Evolutionary conservation across 441 rosid species (phyloP).

Genomic region (Croton laevigatus): DNA sequence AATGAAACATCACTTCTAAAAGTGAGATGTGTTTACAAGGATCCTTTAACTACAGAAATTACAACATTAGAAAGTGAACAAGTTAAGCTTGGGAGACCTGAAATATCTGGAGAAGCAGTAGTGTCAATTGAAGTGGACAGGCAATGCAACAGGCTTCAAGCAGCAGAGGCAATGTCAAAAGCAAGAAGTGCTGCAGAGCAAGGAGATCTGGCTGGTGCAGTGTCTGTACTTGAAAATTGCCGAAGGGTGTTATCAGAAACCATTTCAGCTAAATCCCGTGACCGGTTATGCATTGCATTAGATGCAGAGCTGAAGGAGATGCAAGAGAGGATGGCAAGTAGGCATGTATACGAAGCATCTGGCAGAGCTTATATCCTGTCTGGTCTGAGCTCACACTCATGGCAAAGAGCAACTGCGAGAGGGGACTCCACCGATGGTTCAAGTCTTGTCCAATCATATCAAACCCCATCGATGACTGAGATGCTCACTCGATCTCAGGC

Average conservation of each 20-base stretch:
- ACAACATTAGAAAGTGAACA: constrained; percentile 51
- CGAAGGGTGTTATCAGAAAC: constrained; percentile 57
- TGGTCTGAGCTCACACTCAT: constrained; percentile 98
- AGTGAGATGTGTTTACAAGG: constrained; percentile 73
- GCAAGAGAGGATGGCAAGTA: constrained; percentile 97
- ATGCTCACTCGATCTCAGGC: constrained; percentile 91
- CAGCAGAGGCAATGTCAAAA: constrained; percentile 77
- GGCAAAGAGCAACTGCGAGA: constrained; percentile 99
- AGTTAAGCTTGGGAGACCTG: constrained; percentile 61
- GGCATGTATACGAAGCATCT: constrained; percentile 83
- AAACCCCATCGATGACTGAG: constrained; percentile 92
- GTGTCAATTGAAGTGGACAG: constrained; percentile 87
- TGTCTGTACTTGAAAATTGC: constrained; percentile 60
- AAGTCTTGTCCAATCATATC: constrained; percentile 80
- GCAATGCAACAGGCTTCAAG: constrained; percentile 85
- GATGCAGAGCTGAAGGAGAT: constrained; percentile 94
- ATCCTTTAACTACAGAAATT: constrained; percentile 71
- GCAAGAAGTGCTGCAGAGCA: constrained; percentile 83
- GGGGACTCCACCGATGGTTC: constrained; percentile 89
- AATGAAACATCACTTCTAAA: constrained; percentile 53
- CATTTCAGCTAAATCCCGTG: constrained; percentile 61
- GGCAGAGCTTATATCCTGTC: constrained; percentile 98
- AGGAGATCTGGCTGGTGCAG: constrained; percentile 74
- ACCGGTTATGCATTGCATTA: constrained; percentile 68
- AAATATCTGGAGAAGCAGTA: constrained; percentile 37